Base-by-base conservation (phyloP, 2,329 filamentous ascomycete species). In the Madurella mycetomatis region DNA sequence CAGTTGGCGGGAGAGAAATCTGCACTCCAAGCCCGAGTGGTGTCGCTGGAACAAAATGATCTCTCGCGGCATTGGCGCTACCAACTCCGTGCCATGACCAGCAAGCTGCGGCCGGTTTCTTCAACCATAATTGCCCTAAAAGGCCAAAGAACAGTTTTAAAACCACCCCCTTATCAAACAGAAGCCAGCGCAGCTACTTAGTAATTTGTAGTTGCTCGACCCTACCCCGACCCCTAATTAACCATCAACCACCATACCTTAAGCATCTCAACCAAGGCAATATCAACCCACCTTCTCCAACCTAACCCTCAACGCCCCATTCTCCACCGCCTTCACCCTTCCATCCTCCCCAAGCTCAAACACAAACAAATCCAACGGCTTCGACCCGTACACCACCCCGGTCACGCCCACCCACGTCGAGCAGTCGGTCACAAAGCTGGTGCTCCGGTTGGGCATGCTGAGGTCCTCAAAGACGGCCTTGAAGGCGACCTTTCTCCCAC, bases 401-500 rank as follows among this genome's bases (percentile, higher is more conserved):
- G 62, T 65, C 0, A 62, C 49, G 0, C 53, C 47, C 5, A 66
- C 62, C 64, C 64, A 66, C 1, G 54, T 60, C 1, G 60, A 52
- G 34, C 64, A 66, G 8, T 65, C 63, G 1, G 56, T 62, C 17
- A 58, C 55, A 34, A 61, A 60, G 45, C 52, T 55, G 40, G 61
- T 59, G 44, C 52, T 55, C 17, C 31, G 44, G 1, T 53, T 40
- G 7, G 48, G 52, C 34, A 47, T 13, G n/a, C 47, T 47, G 12
- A 68, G 18, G 32, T 69, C 65, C 53, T 71, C 67, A 47, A 71
- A 70, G 2, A 68, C 61, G 11, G 67, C 69, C 49, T 69, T 69
- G 62, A 71, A 71, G 2, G 67, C 66, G 2, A 69, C 64, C 16
- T 54, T 59, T 30, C 60, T 61, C 1, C 66, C 63, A 0, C 64